Base-by-base conservation (phyloP, 805 yeast species). In the Metschnikowia borealis region DNA sequence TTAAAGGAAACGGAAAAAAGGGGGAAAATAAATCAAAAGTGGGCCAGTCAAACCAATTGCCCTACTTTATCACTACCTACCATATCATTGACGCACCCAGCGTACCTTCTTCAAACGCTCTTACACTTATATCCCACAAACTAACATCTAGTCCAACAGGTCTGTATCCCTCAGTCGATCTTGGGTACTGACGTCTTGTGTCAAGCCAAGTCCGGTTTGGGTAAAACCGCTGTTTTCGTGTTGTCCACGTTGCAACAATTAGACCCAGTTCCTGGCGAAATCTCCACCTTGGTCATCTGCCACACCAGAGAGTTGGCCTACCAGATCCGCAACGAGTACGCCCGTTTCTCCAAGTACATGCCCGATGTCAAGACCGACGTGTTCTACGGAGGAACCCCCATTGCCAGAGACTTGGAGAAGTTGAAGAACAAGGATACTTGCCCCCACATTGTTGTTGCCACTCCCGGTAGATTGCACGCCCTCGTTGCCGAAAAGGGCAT, bases 171-270 rank as follows among this genome's bases (percentile, higher is more conserved):
- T 49, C 98, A 94, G 76, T 88, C 97, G 50, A 89, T 92, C 66
- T 86, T 92, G 62, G 99, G 98, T 67, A 92, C 96, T 55, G 99
- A 92, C 68, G 98, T 92, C 52, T 76, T 92, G 60, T 94, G 99
- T 78, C 99, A 92, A 80, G 99, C 99, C 72, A 92, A 94, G 78
- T 94, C 99, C 43, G 99, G 99, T 87, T 80, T 94, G 61, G 99
- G 99, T 84, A 92, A 92, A 73, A 92, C 99, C 53, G 99, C 99
- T 42, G 98, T 92, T 50, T 92, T 92, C 63, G 98, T 92, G 53
- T 80, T 92, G 64, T 88, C 97, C 23, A 92, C 99, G 55, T 80
- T 92, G 67, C 98, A 92, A 75, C 97, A 92, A 76, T 80, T 92
- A 65, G 98, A 94, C 66, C 98, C 99, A 42, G 89, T 92, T 60